phyloP scores from a whole-genome alignment of 73 alveolate species.

The Effrenium voratum region DNA sequence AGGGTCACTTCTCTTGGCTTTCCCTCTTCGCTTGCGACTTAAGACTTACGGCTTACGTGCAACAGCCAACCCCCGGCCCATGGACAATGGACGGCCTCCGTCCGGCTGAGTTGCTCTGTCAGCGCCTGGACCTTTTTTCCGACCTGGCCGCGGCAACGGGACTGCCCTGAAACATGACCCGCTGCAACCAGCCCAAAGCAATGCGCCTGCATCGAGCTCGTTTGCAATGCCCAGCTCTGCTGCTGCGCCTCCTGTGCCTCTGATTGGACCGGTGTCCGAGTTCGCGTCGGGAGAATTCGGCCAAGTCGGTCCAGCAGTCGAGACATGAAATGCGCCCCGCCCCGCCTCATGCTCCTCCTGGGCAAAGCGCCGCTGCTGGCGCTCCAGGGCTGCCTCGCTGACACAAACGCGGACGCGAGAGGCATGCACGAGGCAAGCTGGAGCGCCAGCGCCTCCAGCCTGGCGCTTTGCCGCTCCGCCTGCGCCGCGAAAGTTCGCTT shows the following conservation, averaged over 20 bases:
- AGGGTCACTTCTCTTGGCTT: not conserved
- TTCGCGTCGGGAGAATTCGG: too few species aligned
- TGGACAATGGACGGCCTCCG: not conserved
- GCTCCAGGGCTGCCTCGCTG: constrained; percentile 30
- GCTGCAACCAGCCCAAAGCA: not conserved
- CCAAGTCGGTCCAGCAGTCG: not conserved
- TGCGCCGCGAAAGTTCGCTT: too few species aligned
- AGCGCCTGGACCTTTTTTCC: constrained; percentile 29
- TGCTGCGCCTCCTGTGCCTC: constrained; percentile 70
- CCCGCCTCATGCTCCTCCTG: constrained; percentile 58
- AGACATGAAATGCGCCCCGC: not conserved
- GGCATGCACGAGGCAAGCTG: not conserved
- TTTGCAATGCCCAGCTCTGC: constrained; percentile 13
- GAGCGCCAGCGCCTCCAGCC: too few species aligned
- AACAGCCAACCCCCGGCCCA: not conserved
- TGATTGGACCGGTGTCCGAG: not conserved
- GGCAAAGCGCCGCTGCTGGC: constrained; percentile 37
- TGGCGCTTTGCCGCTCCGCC: too few species aligned
- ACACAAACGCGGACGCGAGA: not conserved
- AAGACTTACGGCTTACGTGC: not conserved
- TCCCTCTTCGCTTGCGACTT: not conserved
- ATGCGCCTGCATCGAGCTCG: constrained; percentile 45
- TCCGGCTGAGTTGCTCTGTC: constrained; percentile 50
- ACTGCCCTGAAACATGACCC: not conserved
- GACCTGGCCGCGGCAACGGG: constrained; percentile 14